phyloP scores from a whole-genome alignment of 2,329 filamentous ascomycete species.

The Pseudonectria foliicola region DNA sequence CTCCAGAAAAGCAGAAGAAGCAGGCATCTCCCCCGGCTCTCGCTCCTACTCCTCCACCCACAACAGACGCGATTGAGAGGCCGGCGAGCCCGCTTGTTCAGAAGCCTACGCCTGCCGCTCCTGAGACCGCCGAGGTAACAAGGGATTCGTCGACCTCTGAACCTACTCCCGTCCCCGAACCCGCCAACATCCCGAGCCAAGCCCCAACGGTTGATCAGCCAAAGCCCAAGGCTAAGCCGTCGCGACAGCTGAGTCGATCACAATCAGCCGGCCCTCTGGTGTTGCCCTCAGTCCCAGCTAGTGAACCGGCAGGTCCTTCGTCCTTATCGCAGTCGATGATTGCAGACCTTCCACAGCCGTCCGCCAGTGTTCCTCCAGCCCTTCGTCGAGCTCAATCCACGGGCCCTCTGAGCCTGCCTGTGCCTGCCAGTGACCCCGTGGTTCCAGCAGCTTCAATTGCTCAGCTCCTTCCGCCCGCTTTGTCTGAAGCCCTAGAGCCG shows the following conservation, averaged over 20 bases:
- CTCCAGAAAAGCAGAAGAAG: slow-evolving; percentile 14
- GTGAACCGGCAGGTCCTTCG: slow-evolving; percentile 42
- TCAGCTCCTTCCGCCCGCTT: slow-evolving; percentile 15
- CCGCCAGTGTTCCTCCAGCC: slow-evolving; percentile 28
- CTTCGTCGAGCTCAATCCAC: slow-evolving; percentile 32
- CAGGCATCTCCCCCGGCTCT: slow-evolving; percentile 17
- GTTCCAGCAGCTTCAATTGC: slow-evolving; percentile 16
- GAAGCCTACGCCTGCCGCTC: slow-evolving; percentile 7
- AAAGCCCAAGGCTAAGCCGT: slow-evolving; percentile 10
- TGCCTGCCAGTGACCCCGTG: slow-evolving; percentile 43
- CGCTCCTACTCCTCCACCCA: slow-evolving; percentile 32
- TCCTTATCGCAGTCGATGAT: slow-evolving; percentile 27
- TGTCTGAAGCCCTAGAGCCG: slow-evolving; percentile 33
- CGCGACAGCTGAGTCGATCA: slow-evolving; percentile 26
- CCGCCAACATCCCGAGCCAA: slow-evolving; percentile 3
- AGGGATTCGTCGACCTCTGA: slow-evolving; percentile 1
- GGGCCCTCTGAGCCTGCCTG: slow-evolving; percentile 25
- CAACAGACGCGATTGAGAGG: slow-evolving; percentile 31
- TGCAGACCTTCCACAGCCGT: slow-evolving; percentile 11
- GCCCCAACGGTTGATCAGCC: slow-evolving; percentile 1
- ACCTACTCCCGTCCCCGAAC: slow-evolving; percentile 9
- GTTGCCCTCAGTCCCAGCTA: slow-evolving; percentile 34
- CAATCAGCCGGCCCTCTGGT: slow-evolving; percentile 32
- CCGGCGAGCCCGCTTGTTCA: slow-evolving; percentile 20
- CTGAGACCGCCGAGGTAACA: slow-evolving; percentile 4